phyloP scores from a whole-genome alignment of 2,329 filamentous ascomycete genomes.

The Fusarium redolens region DNA sequence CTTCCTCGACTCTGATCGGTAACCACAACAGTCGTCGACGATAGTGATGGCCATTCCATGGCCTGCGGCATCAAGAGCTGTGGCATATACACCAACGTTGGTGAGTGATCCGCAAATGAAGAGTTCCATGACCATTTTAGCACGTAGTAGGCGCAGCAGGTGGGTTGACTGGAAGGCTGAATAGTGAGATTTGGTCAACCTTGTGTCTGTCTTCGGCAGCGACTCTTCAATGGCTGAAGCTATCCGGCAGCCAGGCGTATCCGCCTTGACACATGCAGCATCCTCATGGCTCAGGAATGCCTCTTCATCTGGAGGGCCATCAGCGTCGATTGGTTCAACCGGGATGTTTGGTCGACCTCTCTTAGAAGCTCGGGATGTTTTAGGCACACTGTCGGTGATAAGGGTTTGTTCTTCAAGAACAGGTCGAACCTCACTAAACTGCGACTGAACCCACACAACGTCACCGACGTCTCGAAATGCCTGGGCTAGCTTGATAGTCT shows the following conservation, averaged over 20 bases:
- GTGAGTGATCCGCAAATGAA: slow-evolving; percentile 89
- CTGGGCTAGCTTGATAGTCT: slow-evolving; percentile 72
- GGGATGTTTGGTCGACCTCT: slow-evolving; percentile 27
- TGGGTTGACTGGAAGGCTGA: slow-evolving; percentile 84
- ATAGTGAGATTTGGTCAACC: slow-evolving; percentile 80
- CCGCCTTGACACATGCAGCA: slow-evolving; percentile 57
- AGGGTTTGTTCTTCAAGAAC: slow-evolving; percentile 65
- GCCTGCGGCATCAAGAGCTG: slow-evolving; percentile 87
- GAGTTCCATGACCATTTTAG: slow-evolving; percentile 87
- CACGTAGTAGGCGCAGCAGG: slow-evolving; percentile 81
- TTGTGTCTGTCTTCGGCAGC: slow-evolving; percentile 61
- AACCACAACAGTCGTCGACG: slow-evolving; percentile 89
- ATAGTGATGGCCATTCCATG: slow-evolving; percentile 90
- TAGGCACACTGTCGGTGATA: slow-evolving; percentile 50
- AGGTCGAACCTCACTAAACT: slow-evolving; percentile 73
- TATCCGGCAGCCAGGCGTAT: slow-evolving; percentile 60
- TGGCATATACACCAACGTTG: slow-evolving; percentile 91
- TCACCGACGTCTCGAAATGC: slow-evolving; percentile 77
- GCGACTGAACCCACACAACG: slow-evolving; percentile 87
- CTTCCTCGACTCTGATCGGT: slow-evolving; percentile 76
- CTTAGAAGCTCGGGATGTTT: slow-evolving; percentile 14
- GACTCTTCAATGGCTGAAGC: slow-evolving; percentile 55
- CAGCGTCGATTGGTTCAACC: slow-evolving; percentile 12
- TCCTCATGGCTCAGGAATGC: slow-evolving; percentile 59
- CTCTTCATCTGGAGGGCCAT: slow-evolving; percentile 50